phyloP scores from a whole-genome alignment of 2,329 filamentous ascomycete genomes.

The Huntiella decipiens region DNA sequence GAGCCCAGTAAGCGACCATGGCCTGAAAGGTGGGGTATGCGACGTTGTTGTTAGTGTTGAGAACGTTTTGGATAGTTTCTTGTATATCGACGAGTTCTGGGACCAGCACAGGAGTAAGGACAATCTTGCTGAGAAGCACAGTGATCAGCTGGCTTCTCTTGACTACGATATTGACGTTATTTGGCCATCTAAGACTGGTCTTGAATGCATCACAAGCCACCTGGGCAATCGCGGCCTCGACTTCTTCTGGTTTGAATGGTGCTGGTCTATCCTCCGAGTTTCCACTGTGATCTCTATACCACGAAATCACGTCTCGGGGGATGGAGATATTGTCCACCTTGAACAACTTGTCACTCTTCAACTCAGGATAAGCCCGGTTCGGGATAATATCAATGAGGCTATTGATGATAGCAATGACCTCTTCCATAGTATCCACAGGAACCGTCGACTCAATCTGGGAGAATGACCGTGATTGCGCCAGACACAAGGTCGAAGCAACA shows the following conservation, averaged over 20 bases:
- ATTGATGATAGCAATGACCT: constrained; percentile 30
- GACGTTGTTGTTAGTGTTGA: constrained; percentile 29
- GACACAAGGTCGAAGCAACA: constrained; percentile 37
- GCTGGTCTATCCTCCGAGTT: constrained; percentile 42
- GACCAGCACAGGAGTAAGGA: neutral
- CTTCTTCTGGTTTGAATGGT: constrained; percentile 35
- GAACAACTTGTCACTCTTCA: constrained; percentile 11
- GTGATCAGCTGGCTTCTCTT: constrained; percentile 41
- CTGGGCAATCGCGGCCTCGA: constrained; percentile 42
- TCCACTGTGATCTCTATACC: constrained; percentile 53
- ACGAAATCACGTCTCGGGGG: constrained; percentile 40
- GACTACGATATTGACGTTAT: constrained; percentile 29
- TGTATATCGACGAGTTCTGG: constrained; percentile 2
- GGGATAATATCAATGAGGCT: constrained; percentile 45
- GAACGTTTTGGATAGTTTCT: constrained; percentile 20
- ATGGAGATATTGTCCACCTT: constrained; percentile 22
- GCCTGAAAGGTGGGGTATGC: constrained; percentile 39
- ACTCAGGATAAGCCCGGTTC: constrained; percentile 37
- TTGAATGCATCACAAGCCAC: constrained; percentile 30
- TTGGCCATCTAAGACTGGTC: constrained; percentile 24
- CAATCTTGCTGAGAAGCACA: constrained; percentile 33
- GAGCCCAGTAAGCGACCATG: constrained; percentile 25
- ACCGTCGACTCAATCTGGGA: neutral
- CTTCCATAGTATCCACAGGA: constrained; percentile 13
- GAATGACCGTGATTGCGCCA: constrained; percentile 5